Evolutionary conservation across 2,329 filamentous ascomycete genomes (phyloP).

Genomic region (Xylaria sp.): DNA sequence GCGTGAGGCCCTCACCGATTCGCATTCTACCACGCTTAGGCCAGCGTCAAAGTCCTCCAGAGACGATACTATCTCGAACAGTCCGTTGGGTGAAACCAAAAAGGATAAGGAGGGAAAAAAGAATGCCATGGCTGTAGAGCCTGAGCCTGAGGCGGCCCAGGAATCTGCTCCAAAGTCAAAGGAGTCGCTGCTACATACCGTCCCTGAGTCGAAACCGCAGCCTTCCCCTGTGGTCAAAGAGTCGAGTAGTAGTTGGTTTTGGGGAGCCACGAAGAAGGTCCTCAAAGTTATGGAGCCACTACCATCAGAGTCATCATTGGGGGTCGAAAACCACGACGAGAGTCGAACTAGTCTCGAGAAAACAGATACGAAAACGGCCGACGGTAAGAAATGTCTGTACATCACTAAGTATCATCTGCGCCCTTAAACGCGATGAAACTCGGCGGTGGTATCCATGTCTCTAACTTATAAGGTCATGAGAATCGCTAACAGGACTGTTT

Average conservation of each 20-base stretch:
- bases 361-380: constrained; percentile 24
- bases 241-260: constrained; percentile 45
- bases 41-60: constrained; percentile 14
- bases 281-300: constrained; percentile 30
- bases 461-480: constrained; percentile 23
- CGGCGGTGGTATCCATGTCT: constrained; percentile 18
- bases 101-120: constrained; percentile 35
- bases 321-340: constrained; percentile 10
- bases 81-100: constrained; percentile 9
- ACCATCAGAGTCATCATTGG: constrained; percentile 3
- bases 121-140: constrained; percentile 36
- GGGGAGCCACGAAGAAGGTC: constrained; percentile 49
- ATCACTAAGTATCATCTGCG: constrained; percentile 14
- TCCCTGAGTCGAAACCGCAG: constrained; percentile 30
- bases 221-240: constrained; percentile 36
- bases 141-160: constrained; percentile 18
- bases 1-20: constrained; percentile 19
- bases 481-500: constrained; percentile 33
- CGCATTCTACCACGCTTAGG: constrained; percentile 13
- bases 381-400: constrained; percentile 24
- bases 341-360: constrained; percentile 29
- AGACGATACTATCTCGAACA: constrained; percentile 19
- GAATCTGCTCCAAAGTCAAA: constrained; percentile 13
- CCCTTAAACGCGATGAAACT: constrained; percentile 21
- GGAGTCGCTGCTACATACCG: constrained; percentile 19